Base-by-base conservation (phyloP, 257 asterid genomes). In the Galeopsis tetrahit region DNA sequence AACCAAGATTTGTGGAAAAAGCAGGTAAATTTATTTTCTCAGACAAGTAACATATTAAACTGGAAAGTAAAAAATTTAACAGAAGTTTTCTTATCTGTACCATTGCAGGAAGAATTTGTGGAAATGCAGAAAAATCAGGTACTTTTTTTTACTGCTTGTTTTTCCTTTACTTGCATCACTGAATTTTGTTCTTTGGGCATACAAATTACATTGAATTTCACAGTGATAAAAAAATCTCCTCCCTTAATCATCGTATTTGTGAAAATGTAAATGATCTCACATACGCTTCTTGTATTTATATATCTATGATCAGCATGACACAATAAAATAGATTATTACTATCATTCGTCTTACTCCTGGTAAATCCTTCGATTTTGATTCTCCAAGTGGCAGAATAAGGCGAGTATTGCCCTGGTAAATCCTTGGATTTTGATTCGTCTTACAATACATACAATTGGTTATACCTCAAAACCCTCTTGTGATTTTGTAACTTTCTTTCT, bases 101-200 rank as follows among this genome's bases (percentile, higher is more conserved):
- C 3, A 48, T 56, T 83, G 81, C 89, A 93, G 98, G 85, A 78
- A 75, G 96, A 93, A 70, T 63, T 82, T 15, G 51, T 80, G 86
- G 90, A 93, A 86, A 82, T 75, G 88, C 95, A 86, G 90, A 89
- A 93, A 76, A 83, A 86, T 79, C 85, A 89, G 98, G 98, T 92
- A 80, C 66, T 9, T 55, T 46, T 55, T 63, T 73, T 53, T 32
- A 7, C 38, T 58, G 6, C 56, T 52, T 2, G 33, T 69, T 8
- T 21, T 48, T 33, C 53, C 51, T 48, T 59, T 11, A 43, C 60
- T 44, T 33, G 17, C 63, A 39, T 58, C 28, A 59, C 9, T 52
- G 35, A 42, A 44, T 39, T 34, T 34, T 43, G 51, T 59, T 42
- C 59, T 43, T 17, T 56, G 36, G 34, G 14, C 28, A 32, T 43